Evolutionary conservation across 2,329 filamentous ascomycete genomes (phyloP), one percentile per base, ranked within the genome.

Genomic region (Fusarium penzigii): DNA sequence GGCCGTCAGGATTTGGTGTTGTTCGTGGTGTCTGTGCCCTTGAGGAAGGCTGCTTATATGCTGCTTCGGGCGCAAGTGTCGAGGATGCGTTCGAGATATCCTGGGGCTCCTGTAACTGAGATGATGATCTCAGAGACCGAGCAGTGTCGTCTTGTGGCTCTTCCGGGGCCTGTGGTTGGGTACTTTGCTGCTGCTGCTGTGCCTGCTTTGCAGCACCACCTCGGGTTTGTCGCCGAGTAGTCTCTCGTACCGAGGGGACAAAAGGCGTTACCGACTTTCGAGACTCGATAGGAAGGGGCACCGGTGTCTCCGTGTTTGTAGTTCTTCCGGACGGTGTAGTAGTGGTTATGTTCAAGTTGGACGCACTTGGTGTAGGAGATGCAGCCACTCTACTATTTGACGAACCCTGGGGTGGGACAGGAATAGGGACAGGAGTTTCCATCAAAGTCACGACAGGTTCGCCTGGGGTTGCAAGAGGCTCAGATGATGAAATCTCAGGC

Each of bases 161-260:
- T 16, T 44, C 29, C 10, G 42, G 29, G 29, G 38, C 9, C 13
- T 29, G 46, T 16, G 39, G 25, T 14, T 56, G 61, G 44, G 44
- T 51, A 45, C 46, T 46, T 42, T 52, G 53, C 39, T 48, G 55
- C 16, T 44, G 48, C 39, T 43, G 55, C 45, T 47, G 59, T 51
- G 68, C 63, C 39, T 67, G 67, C 65, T 79, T 76, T 6, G 70
- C 72, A 16, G 68, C 67, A 29, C 75, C 74, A 44, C 68, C 76
- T 17, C 78, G 71, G 12, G 77, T 79, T 63, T 80, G 77, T 51
- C 78, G 68, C 64, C 74, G 76, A 17, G 68, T 65, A 2, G 63
- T 58, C 29, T 68, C 67, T 44, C 65, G 59, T 29, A 64, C 55
- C 14, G 64, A 66, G n/a, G 68, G 63, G 16, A 68, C 53, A n/a